These are phyloP conservation scores for Phaeosphaeriaceae sp. DNA, from an alignment of 2,329 filamentous ascomycete genomes.

Conservation along the genomic window DNA sequence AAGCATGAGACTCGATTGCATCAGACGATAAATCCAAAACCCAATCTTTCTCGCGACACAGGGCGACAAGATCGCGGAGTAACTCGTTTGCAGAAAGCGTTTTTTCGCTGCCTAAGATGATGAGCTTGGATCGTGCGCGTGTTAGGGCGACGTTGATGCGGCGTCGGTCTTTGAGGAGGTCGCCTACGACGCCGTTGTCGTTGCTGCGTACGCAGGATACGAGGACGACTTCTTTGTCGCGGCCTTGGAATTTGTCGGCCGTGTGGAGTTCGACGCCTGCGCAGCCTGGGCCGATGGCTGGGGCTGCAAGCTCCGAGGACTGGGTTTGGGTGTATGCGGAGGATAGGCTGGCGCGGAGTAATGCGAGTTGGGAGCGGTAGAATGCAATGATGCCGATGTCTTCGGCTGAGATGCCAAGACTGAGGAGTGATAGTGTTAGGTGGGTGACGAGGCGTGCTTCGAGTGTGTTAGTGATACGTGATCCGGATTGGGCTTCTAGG, in stretches of 20 bases:
- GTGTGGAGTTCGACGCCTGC: slow-evolving; percentile 88
- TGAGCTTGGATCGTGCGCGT: slow-evolving; percentile 85
- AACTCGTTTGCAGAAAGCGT: slow-evolving; percentile 78
- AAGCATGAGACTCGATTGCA: slow-evolving; percentile 71
- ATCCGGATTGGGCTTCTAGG: slow-evolving; percentile 74
- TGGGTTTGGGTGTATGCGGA: slow-evolving; percentile 52
- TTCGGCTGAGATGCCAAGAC: slow-evolving; percentile 72
- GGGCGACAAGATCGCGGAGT: slow-evolving; percentile 73
- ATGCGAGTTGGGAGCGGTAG: slow-evolving; percentile 88
- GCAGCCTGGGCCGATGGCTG: slow-evolving; percentile 16
- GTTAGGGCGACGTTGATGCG: slow-evolving; percentile 96
- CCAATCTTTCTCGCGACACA: slow-evolving; percentile 84
- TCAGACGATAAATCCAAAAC: slow-evolving; percentile 72
- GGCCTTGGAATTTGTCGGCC: slow-evolving; percentile 93
- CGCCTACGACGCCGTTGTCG: slow-evolving; percentile 80
- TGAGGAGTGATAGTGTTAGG: slow-evolving; percentile 79
- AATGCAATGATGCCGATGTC: slow-evolving; percentile 96
- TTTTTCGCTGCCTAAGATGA: slow-evolving; percentile 81
- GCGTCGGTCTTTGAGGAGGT: slow-evolving; percentile 88
- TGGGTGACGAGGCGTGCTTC: slow-evolving; percentile 81
- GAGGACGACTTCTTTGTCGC: slow-evolving; percentile 92
- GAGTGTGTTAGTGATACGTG: slow-evolving; percentile 85
- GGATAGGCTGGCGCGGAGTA: slow-evolving; percentile 76
- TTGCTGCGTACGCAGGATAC: slow-evolving; percentile 89
- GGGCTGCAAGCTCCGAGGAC: slow-evolving; percentile 51